Conservation (phyloP, 2,329 filamentous ascomycete genomes). For the Aspergillus brasiliensis region DNA sequence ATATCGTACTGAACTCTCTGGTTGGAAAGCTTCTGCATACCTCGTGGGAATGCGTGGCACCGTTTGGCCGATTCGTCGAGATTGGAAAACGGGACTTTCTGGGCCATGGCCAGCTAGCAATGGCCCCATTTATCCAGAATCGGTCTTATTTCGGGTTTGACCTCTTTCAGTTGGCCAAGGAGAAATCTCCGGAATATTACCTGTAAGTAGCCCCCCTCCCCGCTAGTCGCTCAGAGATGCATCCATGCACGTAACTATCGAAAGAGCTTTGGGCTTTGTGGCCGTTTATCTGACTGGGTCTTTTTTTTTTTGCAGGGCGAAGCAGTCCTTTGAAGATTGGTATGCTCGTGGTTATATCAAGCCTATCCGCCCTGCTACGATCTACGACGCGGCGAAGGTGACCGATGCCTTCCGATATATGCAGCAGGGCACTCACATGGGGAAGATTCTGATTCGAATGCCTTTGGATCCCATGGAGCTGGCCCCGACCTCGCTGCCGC, state of each 20-base stretch:
- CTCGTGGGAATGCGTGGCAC: conserved; percentile 19
- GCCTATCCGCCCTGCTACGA: conserved; percentile 9
- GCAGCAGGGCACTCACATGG: conserved; percentile 39
- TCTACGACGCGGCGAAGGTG: conserved; percentile 11
- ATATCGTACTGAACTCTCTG: conserved; percentile 33
- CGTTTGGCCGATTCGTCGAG: conserved; percentile 28
- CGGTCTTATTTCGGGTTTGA: conserved; percentile 18
- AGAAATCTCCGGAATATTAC: no score
- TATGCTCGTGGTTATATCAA: conserved; percentile 6
- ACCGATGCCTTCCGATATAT: conserved; percentile 34
- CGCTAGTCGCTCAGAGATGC: no score
- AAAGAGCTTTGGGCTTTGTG: no score
- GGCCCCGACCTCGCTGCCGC: not conserved
- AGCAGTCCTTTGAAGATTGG: no score
- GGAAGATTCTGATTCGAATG: conserved; percentile 43
- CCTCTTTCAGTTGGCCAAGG: conserved; percentile 1
- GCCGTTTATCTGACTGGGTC: no score
- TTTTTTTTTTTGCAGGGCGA: no score
- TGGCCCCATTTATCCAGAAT: conserved; percentile 17
- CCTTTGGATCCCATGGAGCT: not conserved
- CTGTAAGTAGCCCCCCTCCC: no score
- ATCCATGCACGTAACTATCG: no score
- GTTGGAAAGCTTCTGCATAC: conserved; percentile 27
- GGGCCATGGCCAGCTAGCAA: conserved; percentile 10
- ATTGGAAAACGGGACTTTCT: conserved; percentile 26